Evolutionary conservation across 139 green algal genomes (phyloP), one percentile per base, ranked within the genome.

Genomic region (Micromonas commoda): DNA sequence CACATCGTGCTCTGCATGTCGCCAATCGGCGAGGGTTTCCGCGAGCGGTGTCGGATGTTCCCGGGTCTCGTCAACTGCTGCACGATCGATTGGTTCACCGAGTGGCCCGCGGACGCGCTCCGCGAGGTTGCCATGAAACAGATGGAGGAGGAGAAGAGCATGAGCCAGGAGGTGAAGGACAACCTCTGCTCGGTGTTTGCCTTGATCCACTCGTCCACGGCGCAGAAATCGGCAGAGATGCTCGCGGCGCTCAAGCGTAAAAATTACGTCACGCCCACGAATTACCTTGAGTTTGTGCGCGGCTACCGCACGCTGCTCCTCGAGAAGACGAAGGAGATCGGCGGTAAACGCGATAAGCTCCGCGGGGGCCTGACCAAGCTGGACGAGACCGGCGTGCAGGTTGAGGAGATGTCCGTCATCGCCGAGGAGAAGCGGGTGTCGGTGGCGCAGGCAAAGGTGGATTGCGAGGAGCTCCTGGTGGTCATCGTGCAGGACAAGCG

Each of bases 401-500:
- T 95, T 45, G 69, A 76, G 13, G 84, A 86, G 34, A 92, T 95
- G 90, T 86, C 91, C 71, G 85, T 87, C 65, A 87, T 95, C 64
- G 89, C 83, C 32, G 81, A 92, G 84, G 83, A 90, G 65, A 93
- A 93, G 82, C 90, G 91, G 77, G 85, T 91, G 63, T 79, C 91
- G 57, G 89, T 95, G 45, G 89, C 89, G 0, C 76, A 92, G 80
- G 86, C 89, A 71, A 95, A 95, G 85, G 83, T 71, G 16, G 87
- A 93, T 71, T 95, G 90, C 77, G 91, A 95, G 79, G 88, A 94
- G 86, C 87, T 96, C 73, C 83, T 96, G 75, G 90, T 94, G 65
- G 81, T 91, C 71, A 96, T 96, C 78, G 90, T 95, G 73, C 85
- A 91, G 61, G 91, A 96, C 76, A 96, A 96, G 83, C 86, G 91